Conservation (phyloP, 2,329 filamentous ascomycete species). For the Microcera coccophila region DNA sequence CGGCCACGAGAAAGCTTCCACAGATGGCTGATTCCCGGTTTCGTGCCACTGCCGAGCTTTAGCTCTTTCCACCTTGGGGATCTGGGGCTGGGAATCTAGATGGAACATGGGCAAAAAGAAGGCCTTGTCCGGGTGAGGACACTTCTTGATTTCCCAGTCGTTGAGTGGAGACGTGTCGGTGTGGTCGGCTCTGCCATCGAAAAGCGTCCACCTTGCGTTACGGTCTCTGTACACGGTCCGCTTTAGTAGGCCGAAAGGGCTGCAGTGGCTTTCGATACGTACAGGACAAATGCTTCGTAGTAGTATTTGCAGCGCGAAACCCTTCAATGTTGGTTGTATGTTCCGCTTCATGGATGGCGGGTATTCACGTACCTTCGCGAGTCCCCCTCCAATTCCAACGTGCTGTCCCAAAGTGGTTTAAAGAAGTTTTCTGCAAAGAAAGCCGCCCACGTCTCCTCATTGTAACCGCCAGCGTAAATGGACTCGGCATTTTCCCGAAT, state of each 20-base stretch:
- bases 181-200: not conserved
- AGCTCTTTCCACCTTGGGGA: conserved; percentile 1
- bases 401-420: conserved; percentile 1
- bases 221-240: not conserved
- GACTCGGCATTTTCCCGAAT: not conserved
- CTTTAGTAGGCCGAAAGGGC: not conserved
- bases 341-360: rapidly evolving
- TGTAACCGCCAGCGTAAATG: conserved; percentile 5
- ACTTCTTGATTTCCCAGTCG: conserved; percentile 1
- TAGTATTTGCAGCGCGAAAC: conserved; percentile 16
- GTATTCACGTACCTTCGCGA: conserved; percentile 1
- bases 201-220: conserved; percentile 2
- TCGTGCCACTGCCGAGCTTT: conserved; percentile 7
- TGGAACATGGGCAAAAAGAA: conserved; percentile 17
- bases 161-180: not conserved
- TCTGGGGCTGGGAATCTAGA: not conserved
- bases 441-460: not conserved
- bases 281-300: conserved; percentile 13
- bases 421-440: conserved; percentile 10
- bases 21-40: not conserved
- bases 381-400: not conserved
- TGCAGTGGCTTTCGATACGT: not conserved
- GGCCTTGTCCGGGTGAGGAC: conserved; percentile 12
- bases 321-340: not conserved
- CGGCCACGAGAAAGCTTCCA: conserved; percentile 14